Conservation (phyloP, 2,329 filamentous ascomycete genomes). For the Setomelanomma holmii region DNA sequence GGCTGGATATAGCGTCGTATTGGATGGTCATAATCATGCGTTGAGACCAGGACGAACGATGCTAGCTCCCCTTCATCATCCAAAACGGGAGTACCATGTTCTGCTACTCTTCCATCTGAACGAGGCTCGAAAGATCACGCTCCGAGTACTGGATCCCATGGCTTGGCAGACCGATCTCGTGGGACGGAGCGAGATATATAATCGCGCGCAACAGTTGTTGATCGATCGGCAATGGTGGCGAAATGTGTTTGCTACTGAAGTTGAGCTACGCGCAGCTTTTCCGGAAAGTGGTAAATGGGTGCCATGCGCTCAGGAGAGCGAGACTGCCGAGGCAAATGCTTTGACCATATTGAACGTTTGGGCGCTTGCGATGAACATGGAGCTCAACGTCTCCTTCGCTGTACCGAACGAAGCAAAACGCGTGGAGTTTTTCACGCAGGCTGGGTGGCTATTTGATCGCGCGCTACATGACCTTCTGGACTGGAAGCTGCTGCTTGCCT, state of each 20-base stretch:
- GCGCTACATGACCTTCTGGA: conserved; percentile 7
- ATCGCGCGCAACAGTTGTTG: background rate
- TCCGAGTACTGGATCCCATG: conserved; percentile 14
- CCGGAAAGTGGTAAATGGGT: no score
- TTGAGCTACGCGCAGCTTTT: background rate
- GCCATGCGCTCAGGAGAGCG: conserved; percentile 5
- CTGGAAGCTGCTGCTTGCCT: conserved; percentile 18
- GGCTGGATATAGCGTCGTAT: conserved; percentile 10
- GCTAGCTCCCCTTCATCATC: background rate
- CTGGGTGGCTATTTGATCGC: conserved; percentile 10
- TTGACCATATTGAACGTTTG: conserved; percentile 25
- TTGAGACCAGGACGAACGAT: conserved; percentile 14
- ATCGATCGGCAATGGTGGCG: background rate
- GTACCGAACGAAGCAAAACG: background rate
- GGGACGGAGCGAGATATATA: conserved; percentile 1
- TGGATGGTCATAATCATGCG: background rate
- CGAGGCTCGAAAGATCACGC: background rate
- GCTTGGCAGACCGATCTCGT: conserved; percentile 3
- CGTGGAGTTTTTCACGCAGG: conserved; percentile 6
- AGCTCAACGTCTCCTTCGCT: conserved; percentile 11
- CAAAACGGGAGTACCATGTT: background rate
- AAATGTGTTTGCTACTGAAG: background rate
- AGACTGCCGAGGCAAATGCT: background rate
- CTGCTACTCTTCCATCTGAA: conserved; percentile 3
- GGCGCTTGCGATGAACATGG: conserved; percentile 25